Percentiles rank a stretch among this genome's conserved stretches.
phyloP scores from a whole-genome alignment of 2,329 filamentous ascomycete genomes.

The Pseudogymnoascus sp. region DNA sequence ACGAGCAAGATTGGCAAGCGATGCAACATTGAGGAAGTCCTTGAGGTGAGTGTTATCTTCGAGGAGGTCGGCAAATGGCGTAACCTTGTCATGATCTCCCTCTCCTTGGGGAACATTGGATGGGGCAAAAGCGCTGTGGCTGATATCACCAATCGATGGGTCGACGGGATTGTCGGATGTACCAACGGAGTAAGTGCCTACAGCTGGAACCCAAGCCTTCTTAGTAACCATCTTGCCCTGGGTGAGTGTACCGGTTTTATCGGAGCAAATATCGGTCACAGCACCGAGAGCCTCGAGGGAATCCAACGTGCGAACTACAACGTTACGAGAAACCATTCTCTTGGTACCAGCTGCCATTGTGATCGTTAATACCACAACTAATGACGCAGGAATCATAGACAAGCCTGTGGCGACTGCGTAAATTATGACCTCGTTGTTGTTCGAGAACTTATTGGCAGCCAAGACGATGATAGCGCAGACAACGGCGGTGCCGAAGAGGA shows the following conservation, averaged over 20 bases:
- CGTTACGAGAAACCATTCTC: constrained; percentile 47
- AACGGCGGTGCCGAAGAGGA: constrained; percentile 55
- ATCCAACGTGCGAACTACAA: constrained; percentile 50
- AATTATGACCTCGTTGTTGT: constrained; percentile 49
- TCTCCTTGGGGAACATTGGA: constrained; percentile 20
- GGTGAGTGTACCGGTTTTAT: constrained; percentile 47
- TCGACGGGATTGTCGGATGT: constrained; percentile 43
- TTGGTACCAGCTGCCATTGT: constrained; percentile 57
- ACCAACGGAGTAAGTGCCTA: constrained; percentile 45
- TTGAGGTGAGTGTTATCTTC: constrained; percentile 41
- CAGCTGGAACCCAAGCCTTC: constrained; percentile 45
- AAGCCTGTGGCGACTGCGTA: constrained; percentile 53
- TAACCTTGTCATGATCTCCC: constrained; percentile 18
- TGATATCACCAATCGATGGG: constrained; percentile 39
- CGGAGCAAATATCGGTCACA: constrained; percentile 49
- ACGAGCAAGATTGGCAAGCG: constrained; percentile 57
- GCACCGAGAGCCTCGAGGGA: constrained; percentile 48
- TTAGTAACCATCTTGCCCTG: constrained; percentile 49
- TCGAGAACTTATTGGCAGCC: constrained; percentile 47
- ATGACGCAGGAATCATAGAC: constrained; percentile 54
- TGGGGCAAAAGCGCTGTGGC: constrained; percentile 28
- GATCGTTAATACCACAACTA: constrained; percentile 59
- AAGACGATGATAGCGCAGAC: constrained; percentile 58
- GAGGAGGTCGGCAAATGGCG: constrained; percentile 30
- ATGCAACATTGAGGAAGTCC: constrained; percentile 53